phyloP scores from a whole-genome alignment of 2,329 filamentous ascomycete species.

The Fusarium torulosum region DNA sequence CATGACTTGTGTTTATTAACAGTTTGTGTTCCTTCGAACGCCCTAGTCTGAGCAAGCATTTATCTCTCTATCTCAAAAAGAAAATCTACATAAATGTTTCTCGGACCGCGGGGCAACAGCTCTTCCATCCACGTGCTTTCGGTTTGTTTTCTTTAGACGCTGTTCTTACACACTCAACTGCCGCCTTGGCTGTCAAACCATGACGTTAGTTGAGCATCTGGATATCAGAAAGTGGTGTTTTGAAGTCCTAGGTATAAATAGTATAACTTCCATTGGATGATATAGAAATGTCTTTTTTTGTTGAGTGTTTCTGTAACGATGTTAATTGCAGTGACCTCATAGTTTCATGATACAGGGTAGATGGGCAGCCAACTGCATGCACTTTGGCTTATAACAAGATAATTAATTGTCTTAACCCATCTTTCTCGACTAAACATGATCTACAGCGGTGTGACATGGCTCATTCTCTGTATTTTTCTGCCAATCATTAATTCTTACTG shows the following conservation, averaged over 20 bases:
- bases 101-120: slow-evolving; percentile 35
- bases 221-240: background rate
- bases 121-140: slow-evolving; percentile 35
- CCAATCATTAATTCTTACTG: background rate
- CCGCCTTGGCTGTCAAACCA: slow-evolving; percentile 5
- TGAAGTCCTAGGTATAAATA: too few species aligned
- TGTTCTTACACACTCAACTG: slow-evolving; percentile 8
- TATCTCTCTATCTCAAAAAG: too few species aligned
- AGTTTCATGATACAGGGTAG: background rate
- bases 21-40: too few species aligned
- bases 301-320: background rate
- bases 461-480: background rate
- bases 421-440: background rate
- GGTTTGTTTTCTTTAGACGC: slow-evolving; percentile 15
- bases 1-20: too few species aligned
- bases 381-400: background rate
- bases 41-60: too few species aligned
- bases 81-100: background rate
- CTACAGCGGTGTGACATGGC: background rate
- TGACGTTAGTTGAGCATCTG: slow-evolving; percentile 4
- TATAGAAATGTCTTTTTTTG: too few species aligned
- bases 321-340: background rate
- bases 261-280: too few species aligned
- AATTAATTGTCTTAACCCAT: background rate
- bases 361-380: background rate